phyloP scores from a whole-genome alignment of 192 early-diverging fungal species.

The Backusella tuberculispora region DNA sequence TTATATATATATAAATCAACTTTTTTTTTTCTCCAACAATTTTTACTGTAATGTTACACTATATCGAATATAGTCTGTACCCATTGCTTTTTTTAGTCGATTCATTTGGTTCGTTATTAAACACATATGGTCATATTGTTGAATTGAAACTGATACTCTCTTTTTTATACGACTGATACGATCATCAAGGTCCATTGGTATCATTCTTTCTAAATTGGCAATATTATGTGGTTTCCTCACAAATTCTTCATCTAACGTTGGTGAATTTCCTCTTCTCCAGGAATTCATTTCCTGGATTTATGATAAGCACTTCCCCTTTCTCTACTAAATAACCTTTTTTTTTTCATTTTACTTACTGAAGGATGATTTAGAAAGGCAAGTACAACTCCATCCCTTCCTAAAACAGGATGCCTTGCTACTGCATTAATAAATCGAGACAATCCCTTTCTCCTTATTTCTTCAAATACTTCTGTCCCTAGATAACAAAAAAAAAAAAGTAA shows the following conservation, averaged over 20 bases:
- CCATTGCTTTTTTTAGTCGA: slow-evolving; percentile 58
- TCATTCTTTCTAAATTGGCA: slow-evolving; percentile 38
- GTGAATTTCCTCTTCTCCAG: slow-evolving; percentile 51
- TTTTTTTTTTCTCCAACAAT: not conserved
- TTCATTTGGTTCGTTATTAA: slow-evolving; percentile 59
- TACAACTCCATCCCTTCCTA: slow-evolving; percentile 66
- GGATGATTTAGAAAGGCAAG: slow-evolving; percentile 68
- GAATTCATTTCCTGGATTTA: slow-evolving; percentile 51
- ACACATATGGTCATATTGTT: slow-evolving; percentile 62
- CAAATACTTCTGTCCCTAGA: slow-evolving; percentile 59
- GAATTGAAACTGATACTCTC: slow-evolving; percentile 51
- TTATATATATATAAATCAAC: not conserved
- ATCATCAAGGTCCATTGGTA: slow-evolving; percentile 58
- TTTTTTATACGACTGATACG: slow-evolving; percentile 48
- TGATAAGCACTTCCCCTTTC: not conserved
- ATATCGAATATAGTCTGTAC: slow-evolving; percentile 60
- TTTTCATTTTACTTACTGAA: slow-evolving; percentile 45
- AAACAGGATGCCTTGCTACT: slow-evolving; percentile 73
- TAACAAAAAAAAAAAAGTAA: not conserved
- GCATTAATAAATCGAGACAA: slow-evolving; percentile 73
- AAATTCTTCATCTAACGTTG: slow-evolving; percentile 59
- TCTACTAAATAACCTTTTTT: too few relatives aligned
- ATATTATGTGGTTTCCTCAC: slow-evolving; percentile 36
- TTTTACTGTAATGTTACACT: slow-evolving; percentile 54
- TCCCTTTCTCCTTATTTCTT: slow-evolving; percentile 70